Evolutionary conservation across 305 asterid genomes (phyloP), one percentile per base, ranked within the genome.

Genomic region (Withania somnifera): DNA sequence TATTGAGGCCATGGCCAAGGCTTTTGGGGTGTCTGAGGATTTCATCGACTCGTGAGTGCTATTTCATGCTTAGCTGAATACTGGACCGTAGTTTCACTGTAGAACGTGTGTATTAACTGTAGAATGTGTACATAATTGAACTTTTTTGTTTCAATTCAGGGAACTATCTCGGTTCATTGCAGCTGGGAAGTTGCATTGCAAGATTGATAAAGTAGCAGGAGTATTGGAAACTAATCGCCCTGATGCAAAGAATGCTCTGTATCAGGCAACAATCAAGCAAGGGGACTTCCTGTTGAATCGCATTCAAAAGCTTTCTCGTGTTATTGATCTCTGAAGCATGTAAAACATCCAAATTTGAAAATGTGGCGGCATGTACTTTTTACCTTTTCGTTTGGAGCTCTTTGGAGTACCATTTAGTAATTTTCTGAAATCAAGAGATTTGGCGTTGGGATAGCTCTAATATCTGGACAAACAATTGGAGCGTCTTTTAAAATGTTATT

Each of bases 201-300:
- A 94, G 93, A 94, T 94, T 3, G 98, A 94, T 87, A 94, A 94
- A 84, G 98, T 93, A 86, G 94, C 94, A 34, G 98, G 97, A 1
- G 95, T 93, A 1, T 79, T 94, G 81, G 98, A 94, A 87, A 94
- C 97, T 68, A 94, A 94, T 64, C 97, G 98, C 11, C 98, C 98
- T 4, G 98, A 94, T 83, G 93, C 97, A 13, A 94, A 94, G 90
- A 94, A 94, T 84, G 98, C 98, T 22, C 95, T 94, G 50, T 94
- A 94, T 89, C 97, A 93, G 83, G 90, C 97, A 38, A 91, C 98
- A 3, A 93, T 94, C 88, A 94, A 94, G 92, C 97, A 94, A 83
- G 98, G 98, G 17, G 98, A 94, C 89, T 92, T 93, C 93, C 84
- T 94, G 75, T 85, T 94, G 92, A 94, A 94, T 85, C 94, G 98